Evolutionary conservation across 1,139 yeast genomes (phyloP).

Genomic region (Magnusiomyces tetraspermus): DNA sequence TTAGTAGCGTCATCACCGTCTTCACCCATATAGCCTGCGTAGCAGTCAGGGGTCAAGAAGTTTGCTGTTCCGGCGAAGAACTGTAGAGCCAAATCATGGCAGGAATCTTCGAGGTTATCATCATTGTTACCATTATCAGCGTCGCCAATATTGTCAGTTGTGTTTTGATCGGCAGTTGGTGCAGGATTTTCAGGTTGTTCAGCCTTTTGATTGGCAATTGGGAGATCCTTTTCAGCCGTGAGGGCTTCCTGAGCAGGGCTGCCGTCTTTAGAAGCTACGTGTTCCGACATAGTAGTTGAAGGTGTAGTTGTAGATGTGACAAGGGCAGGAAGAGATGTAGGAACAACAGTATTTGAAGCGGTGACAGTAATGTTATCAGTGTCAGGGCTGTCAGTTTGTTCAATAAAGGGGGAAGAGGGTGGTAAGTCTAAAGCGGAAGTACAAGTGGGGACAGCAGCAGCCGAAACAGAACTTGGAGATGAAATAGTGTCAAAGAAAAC

Average conservation of each 20-base stretch:
- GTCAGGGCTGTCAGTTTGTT: background rate
- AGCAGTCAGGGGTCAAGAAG: slow-evolving; percentile 22
- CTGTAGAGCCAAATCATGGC: slow-evolving; percentile 17
- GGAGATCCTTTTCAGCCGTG: too few relatives aligned
- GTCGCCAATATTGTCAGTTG: background rate
- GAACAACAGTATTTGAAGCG: background rate
- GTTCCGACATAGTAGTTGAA: too few relatives aligned
- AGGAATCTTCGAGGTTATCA: background rate
- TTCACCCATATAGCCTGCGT: slow-evolving; percentile 28
- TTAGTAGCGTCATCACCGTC: slow-evolving; percentile 18
- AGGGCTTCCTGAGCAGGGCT: too few relatives aligned
- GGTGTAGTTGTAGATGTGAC: background rate
- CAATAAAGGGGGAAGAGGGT: background rate
- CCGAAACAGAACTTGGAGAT: background rate
- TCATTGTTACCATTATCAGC: background rate
- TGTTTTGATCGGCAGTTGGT: background rate
- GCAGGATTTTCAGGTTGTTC: background rate
- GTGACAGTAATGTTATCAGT: background rate
- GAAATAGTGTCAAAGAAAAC: background rate
- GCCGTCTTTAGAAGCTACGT: too few relatives aligned
- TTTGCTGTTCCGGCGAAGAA: slow-evolving; percentile 22
- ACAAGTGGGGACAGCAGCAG: background rate
- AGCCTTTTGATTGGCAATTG: background rate
- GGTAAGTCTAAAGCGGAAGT: background rate
- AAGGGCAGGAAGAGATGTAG: background rate